Percentiles rank a stretch among this genome's conserved stretches.
Evolutionary conservation across 257 asterid species (phyloP).

Genomic region (Nicotiana paniculata): DNA sequence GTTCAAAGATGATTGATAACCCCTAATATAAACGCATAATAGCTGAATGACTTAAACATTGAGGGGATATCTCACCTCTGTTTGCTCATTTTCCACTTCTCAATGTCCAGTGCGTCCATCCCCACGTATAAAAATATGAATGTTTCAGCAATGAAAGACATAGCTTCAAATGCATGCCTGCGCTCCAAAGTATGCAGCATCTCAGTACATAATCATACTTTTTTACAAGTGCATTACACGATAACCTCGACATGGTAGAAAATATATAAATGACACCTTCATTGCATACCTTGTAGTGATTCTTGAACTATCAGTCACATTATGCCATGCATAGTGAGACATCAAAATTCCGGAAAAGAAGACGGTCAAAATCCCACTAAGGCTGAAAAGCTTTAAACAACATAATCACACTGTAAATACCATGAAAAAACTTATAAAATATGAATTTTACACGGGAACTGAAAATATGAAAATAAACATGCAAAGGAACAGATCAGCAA

Average conservation of each 20-base stretch:
- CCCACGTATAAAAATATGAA: constrained; percentile 92
- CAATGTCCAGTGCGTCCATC: constrained; percentile 82
- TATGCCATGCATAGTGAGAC: constrained; percentile 98
- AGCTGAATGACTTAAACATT: background rate
- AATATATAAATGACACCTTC: background rate
- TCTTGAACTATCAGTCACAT: constrained; percentile 76
- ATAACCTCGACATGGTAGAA: background rate
- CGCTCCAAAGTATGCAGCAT: constrained; percentile 11
- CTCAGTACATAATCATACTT: background rate
- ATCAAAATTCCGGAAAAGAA: constrained; percentile 82
- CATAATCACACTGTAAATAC: background rate
- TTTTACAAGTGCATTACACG: background rate
- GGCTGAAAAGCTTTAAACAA: constrained; percentile 42
- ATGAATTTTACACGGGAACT: background rate
- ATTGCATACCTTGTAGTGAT: constrained; percentile 57
- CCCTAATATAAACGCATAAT: background rate
- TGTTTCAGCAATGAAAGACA: constrained; percentile 90
- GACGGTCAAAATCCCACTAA: constrained; percentile 90
- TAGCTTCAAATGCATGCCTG: constrained; percentile 83
- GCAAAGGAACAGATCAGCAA: background rate
- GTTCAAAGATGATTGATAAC: background rate
- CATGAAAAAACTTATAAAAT: background rate
- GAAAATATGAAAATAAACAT: background rate
- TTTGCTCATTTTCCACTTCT: constrained; percentile 81
- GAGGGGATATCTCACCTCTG: constrained; percentile 37